Evolutionary conservation across 805 yeast genomes (phyloP), one percentile per base, ranked within the genome.

Genomic region (Cyberlindnera japonica): DNA sequence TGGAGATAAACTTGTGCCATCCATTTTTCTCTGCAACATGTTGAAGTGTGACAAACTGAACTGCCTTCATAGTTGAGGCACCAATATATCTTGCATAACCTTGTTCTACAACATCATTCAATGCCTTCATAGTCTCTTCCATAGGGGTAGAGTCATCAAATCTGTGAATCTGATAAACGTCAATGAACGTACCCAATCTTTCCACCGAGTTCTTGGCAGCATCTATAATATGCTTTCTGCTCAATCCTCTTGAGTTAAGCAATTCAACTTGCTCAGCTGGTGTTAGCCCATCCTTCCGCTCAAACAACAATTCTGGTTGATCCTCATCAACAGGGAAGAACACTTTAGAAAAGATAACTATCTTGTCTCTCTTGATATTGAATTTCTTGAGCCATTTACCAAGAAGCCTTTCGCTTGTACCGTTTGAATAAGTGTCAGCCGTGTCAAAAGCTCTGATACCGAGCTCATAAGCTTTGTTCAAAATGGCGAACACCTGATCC

Each of bases 51-150:
- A 68, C 77, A 54, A 79, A 77, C 49, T 78, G 75, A 19, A 62
- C 61, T 2, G 80, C 72, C 48, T 64, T 66, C 81, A 77, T 79
- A 3, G 81, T 61, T 0, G 83, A 77, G 2, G 83, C 82, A 10
- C 84, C 85, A 44, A 79, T 69, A 55, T 79, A 79, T 32, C 82
- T 63, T 5, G 67, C 64, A 23, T 62, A 55, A 10, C 81, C 81
- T 28, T 52, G 41, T 32, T 64, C 61, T 19, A 75, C 71, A 15
- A 72, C 66, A 46, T 75, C 79, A 49, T 76, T 67, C 48, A 76
- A 60, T 2, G 79, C 74, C 45, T 57, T 66, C 79, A 77, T 72
- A n/a, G 69, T 71, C 50, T 77, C 82, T 40, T 67, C 68, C 19
- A 63, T 63, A 21, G 76, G 74, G 4, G 70, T 64, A 5, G 52